A percentile compares a stretch with the other conserved stretches of the same genome.
phyloP scores from a whole-genome alignment of 441 rosid species.

The Euphorbia celastroides region DNA sequence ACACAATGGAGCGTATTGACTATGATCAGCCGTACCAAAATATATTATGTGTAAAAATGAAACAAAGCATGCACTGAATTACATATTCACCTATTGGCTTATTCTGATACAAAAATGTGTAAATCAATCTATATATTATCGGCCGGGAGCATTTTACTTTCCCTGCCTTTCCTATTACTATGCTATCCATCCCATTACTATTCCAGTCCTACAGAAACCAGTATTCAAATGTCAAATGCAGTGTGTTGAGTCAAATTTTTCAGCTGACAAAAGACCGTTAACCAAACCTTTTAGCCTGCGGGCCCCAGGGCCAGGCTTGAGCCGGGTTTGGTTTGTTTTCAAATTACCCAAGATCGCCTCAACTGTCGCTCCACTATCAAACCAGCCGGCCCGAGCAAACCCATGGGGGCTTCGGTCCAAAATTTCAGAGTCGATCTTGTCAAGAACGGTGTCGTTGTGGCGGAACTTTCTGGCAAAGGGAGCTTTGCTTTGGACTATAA shows the following conservation, averaged over 20 bases:
- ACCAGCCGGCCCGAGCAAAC: no score
- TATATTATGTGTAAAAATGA: conserved; percentile 12
- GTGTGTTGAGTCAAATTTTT: conserved; percentile 43
- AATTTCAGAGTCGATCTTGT: conserved; percentile 64
- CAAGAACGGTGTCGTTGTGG: conserved; percentile 53
- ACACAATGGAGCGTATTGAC: no score
- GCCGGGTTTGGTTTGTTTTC: conserved; percentile 32
- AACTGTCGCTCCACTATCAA: no score
- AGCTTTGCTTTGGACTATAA: conserved; percentile 62
- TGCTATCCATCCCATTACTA: no score
- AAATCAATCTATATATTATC: conserved; percentile 7
- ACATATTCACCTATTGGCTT: conserved; percentile 2
- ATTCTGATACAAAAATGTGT: conserved; percentile 17
- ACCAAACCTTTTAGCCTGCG: conserved; percentile 57
- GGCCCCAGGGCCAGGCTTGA: conserved; percentile 67
- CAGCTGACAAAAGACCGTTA: conserved; percentile 39
- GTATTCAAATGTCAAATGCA: conserved; percentile 37
- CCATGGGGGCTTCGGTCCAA: conserved; percentile 39
- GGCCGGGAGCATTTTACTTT: conserved; percentile 4
- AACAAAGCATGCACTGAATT: conserved; percentile 4
- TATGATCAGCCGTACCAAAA: neutral
- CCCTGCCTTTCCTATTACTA: conserved; percentile 12
- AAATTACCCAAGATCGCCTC: conserved; percentile 10
- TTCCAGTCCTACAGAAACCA: no score
- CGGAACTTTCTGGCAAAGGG: conserved; percentile 76